These are phyloP conservation scores for Dichomitus squalens DNA, from an alignment of 1,284 basidiomycete species.

Conservation along the genomic window DNA sequence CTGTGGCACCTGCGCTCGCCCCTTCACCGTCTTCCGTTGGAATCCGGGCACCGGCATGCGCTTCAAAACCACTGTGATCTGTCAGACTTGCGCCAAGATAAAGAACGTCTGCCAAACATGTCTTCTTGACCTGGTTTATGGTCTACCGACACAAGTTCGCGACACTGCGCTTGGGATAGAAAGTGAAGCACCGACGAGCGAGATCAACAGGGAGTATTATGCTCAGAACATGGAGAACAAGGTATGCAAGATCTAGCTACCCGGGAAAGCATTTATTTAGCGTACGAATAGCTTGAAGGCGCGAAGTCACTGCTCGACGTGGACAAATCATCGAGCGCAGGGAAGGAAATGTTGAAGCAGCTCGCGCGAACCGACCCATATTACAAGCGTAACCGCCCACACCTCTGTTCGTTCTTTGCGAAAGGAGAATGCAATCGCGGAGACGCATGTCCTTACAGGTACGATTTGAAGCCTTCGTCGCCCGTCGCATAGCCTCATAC, in stretches of 20 bases:
- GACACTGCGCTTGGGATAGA: slow-evolving; percentile 92
- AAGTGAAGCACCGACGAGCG: slow-evolving; percentile 90
- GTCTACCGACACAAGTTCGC: slow-evolving; percentile 94
- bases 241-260: slow-evolving; percentile 44
- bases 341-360: slow-evolving; percentile 95
- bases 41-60: slow-evolving; percentile 93
- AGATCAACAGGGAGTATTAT: slow-evolving; percentile 97
- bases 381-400: slow-evolving; percentile 95
- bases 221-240: slow-evolving; percentile 95
- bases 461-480: slow-evolving; percentile 22
- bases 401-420: slow-evolving; percentile 93
- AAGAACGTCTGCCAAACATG: slow-evolving; percentile 99
- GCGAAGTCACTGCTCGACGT: slow-evolving; percentile 71
- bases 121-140: slow-evolving; percentile 94
- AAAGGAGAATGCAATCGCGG: slow-evolving; percentile 96
- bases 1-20: slow-evolving; percentile 93
- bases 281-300: slow-evolving; percentile 56
- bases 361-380: slow-evolving; percentile 93
- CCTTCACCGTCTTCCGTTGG: slow-evolving; percentile 98
- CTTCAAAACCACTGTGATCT: slow-evolving; percentile 98
- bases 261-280: background rate
- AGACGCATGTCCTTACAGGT: slow-evolving; percentile 89
- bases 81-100: slow-evolving; percentile 98
- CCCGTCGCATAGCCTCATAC: background rate
- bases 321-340: slow-evolving; percentile 72